Evolutionary conservation across 2,329 filamentous ascomycete species (phyloP), one percentile per base, ranked within the genome.

Genomic region (Fusarium begoniae): DNA sequence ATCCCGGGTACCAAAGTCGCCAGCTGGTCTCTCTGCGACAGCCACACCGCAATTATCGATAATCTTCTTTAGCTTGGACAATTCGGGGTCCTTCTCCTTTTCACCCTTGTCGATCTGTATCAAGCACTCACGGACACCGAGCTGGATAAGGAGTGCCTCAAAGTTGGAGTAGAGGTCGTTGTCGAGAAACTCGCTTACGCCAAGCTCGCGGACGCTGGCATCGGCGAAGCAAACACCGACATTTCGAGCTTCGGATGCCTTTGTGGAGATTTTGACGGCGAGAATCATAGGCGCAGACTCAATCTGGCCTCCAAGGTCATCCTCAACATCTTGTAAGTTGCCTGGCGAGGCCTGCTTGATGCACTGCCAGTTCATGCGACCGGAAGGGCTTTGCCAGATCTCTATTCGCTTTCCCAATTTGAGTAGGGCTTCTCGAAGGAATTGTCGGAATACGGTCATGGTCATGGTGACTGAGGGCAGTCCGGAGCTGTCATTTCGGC

Each of bases 111-210:
- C 95, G 26, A 90, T 84, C 77, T 94, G 93, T n/a, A 99, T 84
- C 37, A 99, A 85, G 79, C 95, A 98, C 82, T 99, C 96, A 80
- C 95, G 96, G 26, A 98, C 94, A 11, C 96, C 96, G 7, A 99
- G 90, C 81, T 99, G 97, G 75, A 99, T 99, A 59, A 99, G 90
- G 24, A 99, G 88, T 7, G 95, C 95, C 84, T 99, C 96, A 75
- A 99, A 97, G 82, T 99, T 99, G 59, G 96, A 98, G 85, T 97
- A 99, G 15, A 98, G 87, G 80, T 99, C 96, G 80, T 98, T 99
- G 86, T 99, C 96, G n/a, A 98, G 89, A 75, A 99, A 99, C 81
- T 99, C 97, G 86, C 94, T 98, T 61, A 99, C 95, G 14, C 96
- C 96, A 6, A 99, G 88, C 85, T 99, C 96, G 58, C 96, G 90